Percentiles rank a stretch among this genome's conserved stretches.
Evolutionary conservation across 208 protist genomes (phyloP).

Genomic region (Entamoeba invadens): DNA sequence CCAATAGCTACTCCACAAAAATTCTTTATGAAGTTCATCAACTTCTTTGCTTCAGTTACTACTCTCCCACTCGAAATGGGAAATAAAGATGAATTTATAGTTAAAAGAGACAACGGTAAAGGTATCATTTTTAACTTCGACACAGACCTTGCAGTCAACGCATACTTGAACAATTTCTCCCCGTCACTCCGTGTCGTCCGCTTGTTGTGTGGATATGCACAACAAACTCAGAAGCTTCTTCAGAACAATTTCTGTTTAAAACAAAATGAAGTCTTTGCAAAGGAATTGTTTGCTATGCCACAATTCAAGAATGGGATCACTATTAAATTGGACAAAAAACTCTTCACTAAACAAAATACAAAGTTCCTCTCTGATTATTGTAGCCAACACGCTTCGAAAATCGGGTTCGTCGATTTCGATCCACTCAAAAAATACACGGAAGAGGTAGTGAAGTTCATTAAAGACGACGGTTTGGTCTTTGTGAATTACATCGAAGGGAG

Average conservation of each 20-base stretch:
- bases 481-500: not conserved
- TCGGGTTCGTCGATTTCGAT: not conserved
- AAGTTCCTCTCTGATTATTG: not conserved
- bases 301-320: not conserved
- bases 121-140: not conserved
- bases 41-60: not conserved
- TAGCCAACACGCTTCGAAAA: not conserved
- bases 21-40: not conserved
- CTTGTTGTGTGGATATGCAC: not conserved
- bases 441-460: not conserved
- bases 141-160: not conserved
- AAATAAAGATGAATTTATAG: not conserved
- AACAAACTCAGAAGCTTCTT: not conserved
- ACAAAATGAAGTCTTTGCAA: not conserved
- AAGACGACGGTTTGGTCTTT: not conserved
- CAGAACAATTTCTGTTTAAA: not conserved
- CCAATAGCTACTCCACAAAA: not conserved
- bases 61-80: not conserved
- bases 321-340: not conserved
- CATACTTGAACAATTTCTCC: not conserved
- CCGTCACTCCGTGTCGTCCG: not conserved
- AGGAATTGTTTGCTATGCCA: not conserved
- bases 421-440: not conserved
- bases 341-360: not conserved
- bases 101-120: not conserved